Base-by-base conservation (phyloP, 2,329 filamentous ascomycete genomes). In the Pseudonectria buxi region DNA sequence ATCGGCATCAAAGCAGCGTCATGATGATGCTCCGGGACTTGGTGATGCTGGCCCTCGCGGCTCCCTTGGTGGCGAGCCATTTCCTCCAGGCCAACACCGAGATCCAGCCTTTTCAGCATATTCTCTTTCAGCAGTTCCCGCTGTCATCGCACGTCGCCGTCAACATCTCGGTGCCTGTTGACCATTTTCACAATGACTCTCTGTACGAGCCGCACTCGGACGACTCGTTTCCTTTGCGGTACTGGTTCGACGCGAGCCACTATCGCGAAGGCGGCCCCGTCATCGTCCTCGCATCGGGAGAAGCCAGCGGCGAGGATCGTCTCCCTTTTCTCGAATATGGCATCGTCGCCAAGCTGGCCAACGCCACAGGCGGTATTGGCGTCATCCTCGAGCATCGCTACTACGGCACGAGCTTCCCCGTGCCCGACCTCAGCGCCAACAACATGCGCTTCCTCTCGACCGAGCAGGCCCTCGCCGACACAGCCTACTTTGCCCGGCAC, bases 351-450 rank as follows among this genome's bases (percentile, higher is more conserved):
- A 72, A 86, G 45, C 68, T 94, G 13, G 74, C 81, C 4, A 65
- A 81, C 47, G 82, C 81, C 1, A 86, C 83, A 0, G 66, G 78
- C 37, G 87, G 87, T 2, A 63, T 94, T 16, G 86, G 81, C 3
- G 82, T 94, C 3, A 74, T 94, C 30, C 71, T 94, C 3, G 87
- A 94, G 63, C 87, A 94, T 54, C 77, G 87, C 22, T 94, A 94
- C 67, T 94, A 94, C 54, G 87, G 87, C 37, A 71, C 69, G 10
- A 89, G 83, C 55, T 79, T 81, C 36, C 86, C 86, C 0, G 74
- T 76, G 0, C 57, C 69, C 1, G 72, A 89, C 50, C 67, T 90
- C 28, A 69, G 61, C 47, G 81, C 77, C 0, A 64, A 83, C 54
- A 89, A 76, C 48, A 62, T 94, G 44, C 80, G 87, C 3, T 94